Conservation (phyloP, 768 basidiomycete species). For the Boletus sp. region DNA sequence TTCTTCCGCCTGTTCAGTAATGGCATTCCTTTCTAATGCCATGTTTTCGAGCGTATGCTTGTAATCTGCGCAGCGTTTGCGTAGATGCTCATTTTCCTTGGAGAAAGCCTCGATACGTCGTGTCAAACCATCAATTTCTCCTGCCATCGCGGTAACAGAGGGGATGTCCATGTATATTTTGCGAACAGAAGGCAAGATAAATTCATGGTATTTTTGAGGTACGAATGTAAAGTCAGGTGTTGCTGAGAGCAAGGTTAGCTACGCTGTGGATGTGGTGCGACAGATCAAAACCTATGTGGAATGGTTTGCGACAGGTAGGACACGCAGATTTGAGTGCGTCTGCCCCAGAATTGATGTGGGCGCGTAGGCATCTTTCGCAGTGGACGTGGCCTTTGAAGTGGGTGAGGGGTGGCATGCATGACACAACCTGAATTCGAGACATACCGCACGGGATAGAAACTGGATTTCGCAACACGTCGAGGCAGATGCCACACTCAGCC, state of each 20-base stretch:
- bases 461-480: slow-evolving; percentile 52
- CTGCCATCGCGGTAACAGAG: slow-evolving; percentile 23
- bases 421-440: slow-evolving; percentile 13
- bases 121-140: slow-evolving; percentile 38
- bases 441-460: slow-evolving; percentile 65
- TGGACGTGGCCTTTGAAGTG: slow-evolving; percentile 57
- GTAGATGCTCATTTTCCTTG: slow-evolving; percentile 42
- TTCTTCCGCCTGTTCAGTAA: slow-evolving; percentile 31
- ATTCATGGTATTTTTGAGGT: slow-evolving; percentile 57
- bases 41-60: slow-evolving; percentile 35
- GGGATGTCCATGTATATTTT: slow-evolving; percentile 49
- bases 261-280: not conserved
- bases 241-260: slow-evolving; percentile 34
- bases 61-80: slow-evolving; percentile 43
- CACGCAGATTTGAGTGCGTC: slow-evolving; percentile 48
- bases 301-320: slow-evolving; percentile 55
- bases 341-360: slow-evolving; percentile 25
- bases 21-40: slow-evolving; percentile 29
- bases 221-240: slow-evolving; percentile 47
- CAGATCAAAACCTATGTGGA: slow-evolving; percentile 49
- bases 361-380: slow-evolving; percentile 58
- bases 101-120: slow-evolving; percentile 38
- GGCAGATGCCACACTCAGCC: slow-evolving; percentile 61
- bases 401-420: slow-evolving; percentile 1
- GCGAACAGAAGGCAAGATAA: slow-evolving; percentile 57